A percentile compares a stretch with the other conserved stretches of the same genome.
Conservation (phyloP, 1,284 basidiomycete species). For the Boletus hoseneyae region DNA sequence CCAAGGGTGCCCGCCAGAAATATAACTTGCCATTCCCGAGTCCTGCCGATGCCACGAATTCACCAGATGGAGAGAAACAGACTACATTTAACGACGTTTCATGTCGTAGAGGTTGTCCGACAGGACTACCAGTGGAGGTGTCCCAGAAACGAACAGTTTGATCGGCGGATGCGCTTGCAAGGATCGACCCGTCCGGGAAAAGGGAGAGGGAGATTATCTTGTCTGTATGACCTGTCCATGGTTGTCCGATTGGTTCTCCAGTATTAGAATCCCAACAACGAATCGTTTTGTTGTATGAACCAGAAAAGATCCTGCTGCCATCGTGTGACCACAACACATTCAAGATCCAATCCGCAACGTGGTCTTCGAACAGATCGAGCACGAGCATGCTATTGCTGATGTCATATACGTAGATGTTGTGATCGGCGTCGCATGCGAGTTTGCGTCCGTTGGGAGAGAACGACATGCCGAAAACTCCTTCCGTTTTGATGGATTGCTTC, state of each 20-base stretch:
- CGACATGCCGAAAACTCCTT: rapidly evolving
- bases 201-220: background rate
- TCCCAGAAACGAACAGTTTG: constrained; percentile 16
- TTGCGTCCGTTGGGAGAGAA: constrained; percentile 10
- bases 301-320: too few species aligned
- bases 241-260: constrained; percentile 1
- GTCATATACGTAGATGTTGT: constrained; percentile 5
- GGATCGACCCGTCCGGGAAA: constrained; percentile 9
- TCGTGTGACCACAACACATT: too few species aligned
- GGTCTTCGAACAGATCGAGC: too few species aligned
- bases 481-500: background rate
- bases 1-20: background rate
- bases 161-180: constrained; percentile 11
- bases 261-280: constrained; percentile 13
- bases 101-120: constrained; percentile 1
- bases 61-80: background rate
- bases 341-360: too few species aligned
- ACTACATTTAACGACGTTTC: too few species aligned
- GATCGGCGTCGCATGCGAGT: background rate
- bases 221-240: constrained; percentile 8
- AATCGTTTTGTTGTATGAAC: too few species aligned
- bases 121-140: background rate
- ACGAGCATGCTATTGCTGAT: background rate
- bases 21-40: background rate
- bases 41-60: background rate